These are phyloP conservation scores for Forsythia suspensa DNA, from an alignment of 257 asterid species.

Conservation along the genomic window DNA sequence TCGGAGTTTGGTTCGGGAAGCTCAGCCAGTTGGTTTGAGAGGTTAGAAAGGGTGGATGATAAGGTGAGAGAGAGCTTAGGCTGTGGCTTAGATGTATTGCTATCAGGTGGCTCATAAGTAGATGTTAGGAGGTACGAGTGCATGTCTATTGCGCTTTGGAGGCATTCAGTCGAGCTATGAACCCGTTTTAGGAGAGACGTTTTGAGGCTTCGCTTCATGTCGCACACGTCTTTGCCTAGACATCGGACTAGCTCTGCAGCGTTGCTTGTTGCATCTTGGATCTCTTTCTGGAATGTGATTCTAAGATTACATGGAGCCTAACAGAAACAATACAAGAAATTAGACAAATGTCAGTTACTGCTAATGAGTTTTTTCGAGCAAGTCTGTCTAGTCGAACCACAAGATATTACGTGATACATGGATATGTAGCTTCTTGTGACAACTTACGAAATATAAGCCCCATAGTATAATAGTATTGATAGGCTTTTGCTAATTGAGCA, in stretches of 20 bases:
- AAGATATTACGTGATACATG: no score
- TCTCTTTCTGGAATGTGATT: conserved; percentile 55
- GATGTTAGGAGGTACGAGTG: conserved; percentile 62
- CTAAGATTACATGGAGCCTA: conserved; percentile 67
- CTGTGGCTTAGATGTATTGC: conserved; percentile 27
- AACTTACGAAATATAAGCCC: background rate
- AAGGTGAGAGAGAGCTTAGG: conserved; percentile 29
- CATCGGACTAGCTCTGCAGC: conserved; percentile 59
- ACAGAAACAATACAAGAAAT: background rate
- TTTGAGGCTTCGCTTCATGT: conserved; percentile 48
- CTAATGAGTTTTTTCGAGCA: background rate
- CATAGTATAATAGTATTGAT: background rate
- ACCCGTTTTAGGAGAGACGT: conserved; percentile 44
- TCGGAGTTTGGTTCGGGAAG: conserved; percentile 14
- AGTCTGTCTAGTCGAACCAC: no score
- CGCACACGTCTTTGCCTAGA: conserved; percentile 49
- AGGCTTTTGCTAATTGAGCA: background rate
- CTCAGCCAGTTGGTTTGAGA: conserved; percentile 29
- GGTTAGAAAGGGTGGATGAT: conserved; percentile 34
- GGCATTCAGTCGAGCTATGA: conserved; percentile 48
- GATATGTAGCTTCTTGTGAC: background rate
- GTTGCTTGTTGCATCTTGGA: conserved; percentile 50
- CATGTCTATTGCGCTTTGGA: conserved; percentile 54
- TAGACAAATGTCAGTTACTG: background rate
- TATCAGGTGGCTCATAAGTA: conserved; percentile 27